phyloP scores from a whole-genome alignment of 2,329 filamentous ascomycete species.

The Fusarium zealandicum region DNA sequence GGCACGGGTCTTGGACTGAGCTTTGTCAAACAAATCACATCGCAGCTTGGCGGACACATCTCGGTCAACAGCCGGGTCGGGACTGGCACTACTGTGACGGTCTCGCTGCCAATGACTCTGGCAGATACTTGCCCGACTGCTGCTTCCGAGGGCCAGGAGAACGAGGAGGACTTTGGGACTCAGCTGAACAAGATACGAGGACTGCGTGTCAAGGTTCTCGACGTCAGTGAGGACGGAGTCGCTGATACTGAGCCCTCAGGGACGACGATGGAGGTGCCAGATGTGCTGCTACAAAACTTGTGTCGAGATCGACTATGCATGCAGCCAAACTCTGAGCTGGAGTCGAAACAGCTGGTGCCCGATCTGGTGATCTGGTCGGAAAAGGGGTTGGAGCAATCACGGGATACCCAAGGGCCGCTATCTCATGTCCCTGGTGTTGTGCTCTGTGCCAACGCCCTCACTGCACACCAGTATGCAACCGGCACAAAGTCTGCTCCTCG shows the following conservation, averaged over 20 bases:
- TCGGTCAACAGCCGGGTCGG: slow-evolving; percentile 57
- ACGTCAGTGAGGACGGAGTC: neutral
- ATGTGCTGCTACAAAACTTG: slow-evolving; percentile 14
- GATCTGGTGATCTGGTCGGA: slow-evolving; percentile 42
- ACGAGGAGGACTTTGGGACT: slow-evolving; percentile 41
- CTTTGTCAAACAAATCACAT: slow-evolving; percentile 67
- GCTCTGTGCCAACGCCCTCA: slow-evolving; percentile 44
- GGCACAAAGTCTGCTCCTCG: slow-evolving; percentile 24
- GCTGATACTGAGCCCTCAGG: neutral
- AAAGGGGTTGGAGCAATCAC: slow-evolving; percentile 5
- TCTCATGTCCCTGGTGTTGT: slow-evolving; percentile 41
- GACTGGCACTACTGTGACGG: slow-evolving; percentile 48
- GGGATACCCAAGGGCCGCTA: neutral
- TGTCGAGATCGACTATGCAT: slow-evolving; percentile 24
- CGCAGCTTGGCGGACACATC: slow-evolving; percentile 65
- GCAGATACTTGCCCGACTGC: neutral
- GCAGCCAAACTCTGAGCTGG: slow-evolving; percentile 25
- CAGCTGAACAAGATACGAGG: slow-evolving; percentile 43
- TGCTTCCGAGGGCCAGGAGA: neutral
- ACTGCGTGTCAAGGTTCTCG: slow-evolving; percentile 37
- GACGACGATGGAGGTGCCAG: neutral
- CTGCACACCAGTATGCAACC: slow-evolving; percentile 41
- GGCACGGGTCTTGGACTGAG: slow-evolving; percentile 72
- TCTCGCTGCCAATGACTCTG: slow-evolving; percentile 43
- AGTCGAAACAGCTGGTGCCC: slow-evolving; percentile 20